Percentiles rank a stretch among this genome's conserved stretches.
Evolutionary conservation across 2,329 filamentous ascomycete species (phyloP).

Genomic region (Onygenales sp.): DNA sequence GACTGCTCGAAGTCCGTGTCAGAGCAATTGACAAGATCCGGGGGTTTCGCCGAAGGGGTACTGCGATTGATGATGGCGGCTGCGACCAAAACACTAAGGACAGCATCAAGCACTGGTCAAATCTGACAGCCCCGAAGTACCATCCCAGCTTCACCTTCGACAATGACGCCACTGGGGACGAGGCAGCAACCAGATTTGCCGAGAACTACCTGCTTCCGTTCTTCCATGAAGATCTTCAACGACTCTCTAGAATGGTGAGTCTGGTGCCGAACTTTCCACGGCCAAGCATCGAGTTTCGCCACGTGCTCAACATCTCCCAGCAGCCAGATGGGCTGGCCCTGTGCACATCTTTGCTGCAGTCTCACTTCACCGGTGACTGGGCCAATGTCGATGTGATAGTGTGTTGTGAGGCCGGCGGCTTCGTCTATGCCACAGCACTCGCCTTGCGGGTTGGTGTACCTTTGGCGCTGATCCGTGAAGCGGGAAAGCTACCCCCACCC

Average conservation of each 20-base stretch:
- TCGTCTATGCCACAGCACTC: constrained; percentile 46
- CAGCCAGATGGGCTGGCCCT: constrained; percentile 42
- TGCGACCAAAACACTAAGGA: constrained; percentile 10
- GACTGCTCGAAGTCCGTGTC: constrained; percentile 47
- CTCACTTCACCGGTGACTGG: constrained; percentile 41
- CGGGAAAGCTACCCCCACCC: constrained; percentile 51
- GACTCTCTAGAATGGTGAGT: constrained; percentile 43
- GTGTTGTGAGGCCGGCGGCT: constrained; percentile 50
- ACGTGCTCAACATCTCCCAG: constrained; percentile 49
- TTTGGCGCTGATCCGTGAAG: constrained; percentile 44
- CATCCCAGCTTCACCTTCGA: constrained; percentile 41
- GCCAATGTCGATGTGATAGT: constrained; percentile 35
- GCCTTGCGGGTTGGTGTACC: constrained; percentile 32
- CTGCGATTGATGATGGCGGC: constrained; percentile 11
- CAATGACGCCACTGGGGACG: constrained; percentile 39
- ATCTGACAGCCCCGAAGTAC: constrained; percentile 21
- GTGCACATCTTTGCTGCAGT: constrained; percentile 42
- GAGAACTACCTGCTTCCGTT: constrained; percentile 36
- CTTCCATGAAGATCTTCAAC: constrained; percentile 37
- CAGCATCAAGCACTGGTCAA: constrained; percentile 13
- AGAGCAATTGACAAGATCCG: constrained; percentile 31
- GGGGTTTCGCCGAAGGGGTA: constrained; percentile 24
- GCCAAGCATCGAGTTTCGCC: constrained; percentile 45
- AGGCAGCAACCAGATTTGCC: constrained; percentile 34
- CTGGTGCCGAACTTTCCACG: constrained; percentile 42